A percentile compares a stretch with the other conserved stretches of the same genome.
Conservation (phyloP, 2,329 filamentous ascomycete genomes). For the Penicillium sp. region DNA sequence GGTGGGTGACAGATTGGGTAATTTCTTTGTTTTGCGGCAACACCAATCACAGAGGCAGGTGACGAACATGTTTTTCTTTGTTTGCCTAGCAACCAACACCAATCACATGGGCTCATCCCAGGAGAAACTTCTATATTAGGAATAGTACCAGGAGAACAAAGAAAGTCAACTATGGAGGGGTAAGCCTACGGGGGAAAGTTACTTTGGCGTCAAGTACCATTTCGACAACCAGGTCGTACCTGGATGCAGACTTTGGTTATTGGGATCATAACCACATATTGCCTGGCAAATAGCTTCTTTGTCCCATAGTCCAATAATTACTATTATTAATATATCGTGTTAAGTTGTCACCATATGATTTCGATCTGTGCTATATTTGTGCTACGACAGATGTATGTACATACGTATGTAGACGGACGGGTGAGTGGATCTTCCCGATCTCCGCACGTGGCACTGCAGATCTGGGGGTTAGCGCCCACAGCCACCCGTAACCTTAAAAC, state of each 20-base stretch:
- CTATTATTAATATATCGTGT: not conserved
- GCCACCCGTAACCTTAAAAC: not conserved
- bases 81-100: not conserved
- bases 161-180: not conserved
- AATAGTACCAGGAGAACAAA: not conserved
- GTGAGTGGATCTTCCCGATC: not conserved
- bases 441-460: conserved; percentile 1
- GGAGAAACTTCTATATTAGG: not conserved
- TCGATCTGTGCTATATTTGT: not conserved
- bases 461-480: conserved; percentile 1
- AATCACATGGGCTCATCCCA: not conserved
- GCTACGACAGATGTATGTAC: not conserved
- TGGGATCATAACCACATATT: not conserved
- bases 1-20: not conserved
- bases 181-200: not conserved
- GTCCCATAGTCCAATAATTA: not conserved
- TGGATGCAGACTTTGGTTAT: not conserved
- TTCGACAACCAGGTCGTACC: not conserved
- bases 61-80: conserved; percentile 1
- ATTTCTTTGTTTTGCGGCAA: conserved; percentile 2
- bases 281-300: not conserved
- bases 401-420: not conserved
- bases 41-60: not conserved
- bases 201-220: not conserved
- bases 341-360: not conserved